A percentile compares a stretch with the other conserved stretches of the same genome.
phyloP scores from a whole-genome alignment of 2,329 filamentous ascomycete genomes.

The Epichloe elymi region DNA sequence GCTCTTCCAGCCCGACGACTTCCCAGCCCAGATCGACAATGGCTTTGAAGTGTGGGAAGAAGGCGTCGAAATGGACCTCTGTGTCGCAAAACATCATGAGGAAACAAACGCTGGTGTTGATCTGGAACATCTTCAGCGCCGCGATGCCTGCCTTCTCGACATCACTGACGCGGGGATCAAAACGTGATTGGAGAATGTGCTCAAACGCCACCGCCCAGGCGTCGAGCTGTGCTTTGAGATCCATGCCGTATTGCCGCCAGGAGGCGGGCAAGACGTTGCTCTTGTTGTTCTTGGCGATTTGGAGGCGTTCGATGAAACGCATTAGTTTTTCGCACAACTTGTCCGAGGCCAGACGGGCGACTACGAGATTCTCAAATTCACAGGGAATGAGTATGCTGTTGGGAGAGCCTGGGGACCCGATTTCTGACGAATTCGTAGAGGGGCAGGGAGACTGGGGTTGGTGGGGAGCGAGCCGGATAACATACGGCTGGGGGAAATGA shows the following conservation, averaged over 20 bases:
- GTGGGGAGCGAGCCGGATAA: constrained; percentile 32
- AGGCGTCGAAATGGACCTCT: constrained; percentile 45
- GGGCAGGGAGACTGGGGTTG: constrained; percentile 21
- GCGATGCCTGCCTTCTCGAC: constrained; percentile 48
- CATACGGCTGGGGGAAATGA: constrained; percentile 51
- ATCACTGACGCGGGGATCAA: constrained; percentile 32
- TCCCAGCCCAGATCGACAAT: constrained; percentile 47
- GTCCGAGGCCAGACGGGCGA: constrained; percentile 45
- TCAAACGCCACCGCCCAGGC: constrained; percentile 45
- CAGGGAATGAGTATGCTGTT: constrained; percentile 12
- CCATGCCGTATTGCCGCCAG: constrained; percentile 32
- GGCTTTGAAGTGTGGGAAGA: constrained; percentile 34
- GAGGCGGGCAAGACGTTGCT: constrained; percentile 38
- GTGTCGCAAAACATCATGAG: constrained; percentile 46
- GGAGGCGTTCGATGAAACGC: constrained; percentile 43
- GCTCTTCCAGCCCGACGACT: constrained; percentile 45
- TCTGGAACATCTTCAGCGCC: constrained; percentile 48
- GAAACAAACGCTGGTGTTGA: constrained; percentile 44
- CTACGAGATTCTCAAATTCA: constrained; percentile 34
- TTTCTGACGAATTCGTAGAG: constrained; percentile 18
- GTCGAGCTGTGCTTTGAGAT: constrained; percentile 37
- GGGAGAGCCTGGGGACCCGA: constrained; percentile 7
- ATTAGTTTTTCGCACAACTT: constrained; percentile 42
- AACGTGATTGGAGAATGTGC: constrained; percentile 36
- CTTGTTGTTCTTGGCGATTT: constrained; percentile 33